Evolutionary conservation across 208 protist species (phyloP).

Genomic region (Crithidia thermophila): DNA sequence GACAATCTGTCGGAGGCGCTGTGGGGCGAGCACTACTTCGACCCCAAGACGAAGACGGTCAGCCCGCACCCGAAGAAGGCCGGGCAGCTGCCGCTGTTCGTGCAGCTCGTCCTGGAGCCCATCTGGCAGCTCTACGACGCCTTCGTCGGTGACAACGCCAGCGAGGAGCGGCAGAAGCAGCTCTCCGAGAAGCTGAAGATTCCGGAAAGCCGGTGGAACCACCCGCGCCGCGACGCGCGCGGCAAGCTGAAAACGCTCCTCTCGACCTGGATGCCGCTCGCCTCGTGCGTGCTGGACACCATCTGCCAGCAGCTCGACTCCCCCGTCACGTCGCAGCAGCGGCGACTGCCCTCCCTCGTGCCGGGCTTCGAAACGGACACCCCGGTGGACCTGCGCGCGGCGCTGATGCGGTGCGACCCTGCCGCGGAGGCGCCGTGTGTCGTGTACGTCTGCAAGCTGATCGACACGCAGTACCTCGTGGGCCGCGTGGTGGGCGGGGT

Average conservation of each 20-base stretch:
- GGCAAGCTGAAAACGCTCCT: constrained; percentile 89
- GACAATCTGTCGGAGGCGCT: constrained; percentile 82
- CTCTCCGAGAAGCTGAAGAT: constrained; percentile 73
- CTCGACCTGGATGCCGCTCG: constrained; percentile 95
- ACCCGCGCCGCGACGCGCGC: constrained; percentile 61
- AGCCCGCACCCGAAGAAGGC: constrained; percentile 58
- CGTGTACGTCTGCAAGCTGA: constrained; percentile 87
- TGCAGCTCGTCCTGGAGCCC: constrained; percentile 96
- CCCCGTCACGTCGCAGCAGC: constrained; percentile 85
- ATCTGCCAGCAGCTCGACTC: constrained; percentile 88
- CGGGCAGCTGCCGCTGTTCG: constrained; percentile 92
- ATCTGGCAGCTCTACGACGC: constrained; percentile 96
- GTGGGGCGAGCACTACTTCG: constrained; percentile 97
- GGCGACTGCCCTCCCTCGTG: constrained; percentile 70
- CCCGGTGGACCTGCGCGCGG: constrained; percentile 36
- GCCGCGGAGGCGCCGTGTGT: constrained; percentile 72
- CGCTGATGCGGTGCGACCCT: constrained; percentile 63
- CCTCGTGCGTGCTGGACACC: constrained; percentile 87
- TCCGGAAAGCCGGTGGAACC: constrained; percentile 74
- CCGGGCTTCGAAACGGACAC: constrained; percentile 56
- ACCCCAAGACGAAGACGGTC: constrained; percentile 95
- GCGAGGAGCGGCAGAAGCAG: constrained; percentile 78
- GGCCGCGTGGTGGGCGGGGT: constrained; percentile 50
- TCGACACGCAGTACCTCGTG: constrained; percentile 87
- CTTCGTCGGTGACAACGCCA: constrained; percentile 65